A percentile compares a stretch with the other conserved stretches of the same genome.
These are phyloP conservation scores for Acanthochlamys bracteata DNA, from an alignment of 106 monocot species.

Conservation along the genomic window DNA sequence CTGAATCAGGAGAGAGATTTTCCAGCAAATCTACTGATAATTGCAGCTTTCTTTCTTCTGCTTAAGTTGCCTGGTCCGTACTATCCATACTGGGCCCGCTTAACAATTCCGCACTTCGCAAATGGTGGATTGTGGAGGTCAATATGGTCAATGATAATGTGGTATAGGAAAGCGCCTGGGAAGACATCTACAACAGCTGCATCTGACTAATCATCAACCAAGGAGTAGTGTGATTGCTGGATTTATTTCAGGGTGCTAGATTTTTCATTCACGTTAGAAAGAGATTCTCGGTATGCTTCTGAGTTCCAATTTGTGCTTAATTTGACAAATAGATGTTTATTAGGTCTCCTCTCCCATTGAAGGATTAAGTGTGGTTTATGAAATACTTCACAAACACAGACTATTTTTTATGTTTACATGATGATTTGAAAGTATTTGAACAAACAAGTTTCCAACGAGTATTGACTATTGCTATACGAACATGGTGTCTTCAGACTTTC, in stretches of 20 bases:
- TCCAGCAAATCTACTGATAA: constrained; percentile 49
- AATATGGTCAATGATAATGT: constrained; percentile 36
- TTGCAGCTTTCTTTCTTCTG: constrained; percentile 46
- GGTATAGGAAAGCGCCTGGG: constrained; percentile 15
- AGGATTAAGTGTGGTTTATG: too few relatives aligned
- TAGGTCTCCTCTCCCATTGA: too few relatives aligned
- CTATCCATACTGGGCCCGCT: constrained; percentile 64
- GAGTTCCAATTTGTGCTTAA: too few relatives aligned
- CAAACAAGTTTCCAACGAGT: too few relatives aligned
- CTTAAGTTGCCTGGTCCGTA: constrained; percentile 66
- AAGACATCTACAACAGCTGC: background rate
- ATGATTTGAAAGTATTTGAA: too few relatives aligned
- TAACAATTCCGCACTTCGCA: constrained; percentile 71
- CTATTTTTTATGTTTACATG: too few relatives aligned
- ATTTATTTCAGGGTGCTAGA: too few relatives aligned
- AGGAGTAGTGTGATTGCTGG: background rate
- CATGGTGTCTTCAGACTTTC: too few relatives aligned
- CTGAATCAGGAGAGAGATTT: constrained; percentile 29
- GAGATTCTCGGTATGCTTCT: too few relatives aligned
- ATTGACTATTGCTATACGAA: too few relatives aligned
- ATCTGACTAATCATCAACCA: background rate
- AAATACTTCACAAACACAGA: too few relatives aligned
- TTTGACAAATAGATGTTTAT: background rate
- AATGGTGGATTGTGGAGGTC: constrained; percentile 72
- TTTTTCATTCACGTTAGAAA: too few relatives aligned